Percentiles rank a stretch among this genome's conserved stretches.
phyloP scores from a whole-genome alignment of 2,329 filamentous ascomycete species.

The Fusarium algeriense region DNA sequence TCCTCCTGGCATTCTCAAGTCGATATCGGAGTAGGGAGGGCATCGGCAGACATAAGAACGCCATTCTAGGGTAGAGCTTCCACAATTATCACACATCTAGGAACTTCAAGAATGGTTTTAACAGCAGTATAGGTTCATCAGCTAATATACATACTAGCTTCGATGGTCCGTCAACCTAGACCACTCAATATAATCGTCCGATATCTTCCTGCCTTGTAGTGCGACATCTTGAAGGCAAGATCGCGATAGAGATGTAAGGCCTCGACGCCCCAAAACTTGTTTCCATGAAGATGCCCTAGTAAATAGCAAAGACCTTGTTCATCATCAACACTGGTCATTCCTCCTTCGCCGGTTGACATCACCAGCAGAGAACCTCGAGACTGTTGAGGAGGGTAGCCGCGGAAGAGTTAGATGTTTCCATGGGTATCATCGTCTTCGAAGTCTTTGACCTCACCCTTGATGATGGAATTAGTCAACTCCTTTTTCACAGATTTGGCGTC shows the following conservation, averaged over 20 bases:
- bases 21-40: neutral
- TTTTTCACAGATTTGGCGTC: slow-evolving; percentile 36
- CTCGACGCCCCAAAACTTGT: slow-evolving; percentile 16
- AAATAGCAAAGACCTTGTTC: neutral
- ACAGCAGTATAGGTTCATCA: neutral
- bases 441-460: slow-evolving; percentile 29
- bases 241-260: no score
- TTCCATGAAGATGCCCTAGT: slow-evolving; percentile 12
- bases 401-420: neutral
- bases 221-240: no score
- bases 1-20: neutral
- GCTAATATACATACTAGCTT: slow-evolving; percentile 4
- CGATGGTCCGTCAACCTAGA: neutral
- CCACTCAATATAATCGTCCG: neutral
- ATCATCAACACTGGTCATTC: neutral
- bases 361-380: neutral
- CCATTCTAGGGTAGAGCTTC: neutral
- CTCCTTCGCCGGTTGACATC: neutral
- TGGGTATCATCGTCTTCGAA: neutral
- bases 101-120: neutral
- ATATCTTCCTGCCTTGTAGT: neutral
- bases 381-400: neutral
- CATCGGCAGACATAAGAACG: neutral
- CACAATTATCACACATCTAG: neutral
- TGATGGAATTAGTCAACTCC: slow-evolving; percentile 19